Evolutionary conservation across 2,329 filamentous ascomycete species (phyloP), one percentile per base, ranked within the genome.

Genomic region (Clonostachys chloroleuca): DNA sequence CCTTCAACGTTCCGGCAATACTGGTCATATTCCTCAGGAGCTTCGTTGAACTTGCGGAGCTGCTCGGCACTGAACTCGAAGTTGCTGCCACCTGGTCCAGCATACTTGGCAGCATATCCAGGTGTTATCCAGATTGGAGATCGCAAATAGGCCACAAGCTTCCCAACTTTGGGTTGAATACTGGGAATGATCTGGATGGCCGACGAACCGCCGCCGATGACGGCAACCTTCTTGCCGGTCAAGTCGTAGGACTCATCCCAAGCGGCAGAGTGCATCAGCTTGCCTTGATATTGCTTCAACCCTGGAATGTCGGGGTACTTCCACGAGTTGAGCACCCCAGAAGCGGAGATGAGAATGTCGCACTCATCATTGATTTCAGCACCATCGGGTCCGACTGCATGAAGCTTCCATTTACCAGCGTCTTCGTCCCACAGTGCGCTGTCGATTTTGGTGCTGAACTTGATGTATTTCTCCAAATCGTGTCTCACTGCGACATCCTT

Each of bases 181-280:
- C 60, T 61, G 2, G 72, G 70, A 3, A 75, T 65, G 9, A 80
- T 66, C 56, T 80, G 77, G 9, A 80, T 73, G 12, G 71, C 75
- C 12, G 72, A 73, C 18, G 73, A 72, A 0, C 77, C 77, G 16
- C 58, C 75, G 7, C 77, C 77, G 43, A 81, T 77, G n/a, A 81
- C 62, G 12, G 68, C 75, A 20, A 78, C 69, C 16, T 61, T 60
- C 53, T 74, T 74, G 34, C 63, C 67, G 4, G 18, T 44, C 12
- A 24, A 47, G 42, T 76, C 66, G 33, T 74, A 60, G 4, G 53
- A 47, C 51, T 70, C 72, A 49, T 73, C 61, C 73, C 73, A 77
- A 13, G 65, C 56, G 0, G 71, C 77, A 1, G 73, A 77, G 58
- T 84, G 80, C 46, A 79, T 66, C 8, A 78, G 59, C 12, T 61